Evolutionary conservation across 2,329 filamentous ascomycete species (phyloP).

Genomic region (Diaporthe sp.): DNA sequence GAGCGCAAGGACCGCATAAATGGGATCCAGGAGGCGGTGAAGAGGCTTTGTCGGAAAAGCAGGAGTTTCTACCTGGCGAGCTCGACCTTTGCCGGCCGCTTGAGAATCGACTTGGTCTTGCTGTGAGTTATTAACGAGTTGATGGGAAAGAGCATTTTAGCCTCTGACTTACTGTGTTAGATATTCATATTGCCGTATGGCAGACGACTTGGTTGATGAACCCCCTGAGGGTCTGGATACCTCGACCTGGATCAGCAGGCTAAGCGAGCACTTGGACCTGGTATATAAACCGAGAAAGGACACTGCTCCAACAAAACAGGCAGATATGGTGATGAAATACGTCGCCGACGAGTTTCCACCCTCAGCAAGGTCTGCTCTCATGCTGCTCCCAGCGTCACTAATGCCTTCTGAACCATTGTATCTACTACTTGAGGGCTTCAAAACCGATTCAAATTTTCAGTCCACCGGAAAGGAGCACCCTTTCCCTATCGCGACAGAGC

Average conservation of each 20-base stretch:
- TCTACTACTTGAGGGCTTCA: constrained; percentile 76
- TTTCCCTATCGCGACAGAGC: constrained; percentile 71
- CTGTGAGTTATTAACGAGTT: constrained; percentile 57
- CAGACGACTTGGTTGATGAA: constrained; percentile 81
- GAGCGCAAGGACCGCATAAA: constrained; percentile 71
- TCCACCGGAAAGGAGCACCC: constrained; percentile 20
- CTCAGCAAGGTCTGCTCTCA: constrained; percentile 65
- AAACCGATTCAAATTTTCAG: constrained; percentile 74
- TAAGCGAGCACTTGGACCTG: constrained; percentile 69
- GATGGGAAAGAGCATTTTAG: background rate
- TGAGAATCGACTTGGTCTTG: constrained; percentile 77
- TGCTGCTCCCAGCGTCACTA: constrained; percentile 70
- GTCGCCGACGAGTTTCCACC: constrained; percentile 65
- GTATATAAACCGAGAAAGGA: constrained; percentile 56
- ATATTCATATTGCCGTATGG: constrained; percentile 81
- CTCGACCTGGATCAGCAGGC: constrained; percentile 68
- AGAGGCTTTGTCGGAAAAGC: constrained; percentile 73
- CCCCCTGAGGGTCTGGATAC: constrained; percentile 67
- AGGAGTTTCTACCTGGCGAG: constrained; percentile 82
- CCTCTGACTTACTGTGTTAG: constrained; percentile 49
- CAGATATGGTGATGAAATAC: constrained; percentile 47
- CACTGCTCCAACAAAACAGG: constrained; percentile 43
- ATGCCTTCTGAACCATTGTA: constrained; percentile 72
- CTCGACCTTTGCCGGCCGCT: constrained; percentile 75
- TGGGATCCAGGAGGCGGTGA: constrained; percentile 71